These are phyloP conservation scores for Aspergillus pseudoterreus DNA, from an alignment of 2,329 filamentous ascomycete species.

Conservation along the genomic window DNA sequence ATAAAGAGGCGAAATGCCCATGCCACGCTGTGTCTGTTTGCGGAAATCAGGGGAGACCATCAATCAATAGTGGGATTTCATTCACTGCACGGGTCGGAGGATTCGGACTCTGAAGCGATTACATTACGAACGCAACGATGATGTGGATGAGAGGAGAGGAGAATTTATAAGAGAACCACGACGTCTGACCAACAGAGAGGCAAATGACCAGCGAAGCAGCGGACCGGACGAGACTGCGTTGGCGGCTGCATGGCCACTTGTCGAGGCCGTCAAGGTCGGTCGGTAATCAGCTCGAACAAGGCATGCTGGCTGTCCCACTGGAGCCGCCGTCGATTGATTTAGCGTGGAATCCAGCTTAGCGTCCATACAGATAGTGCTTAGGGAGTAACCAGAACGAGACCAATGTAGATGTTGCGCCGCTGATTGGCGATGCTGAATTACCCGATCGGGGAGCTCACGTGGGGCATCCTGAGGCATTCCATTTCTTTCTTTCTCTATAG, in stretches of 20 bases:
- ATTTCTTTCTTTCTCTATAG: too few species aligned
- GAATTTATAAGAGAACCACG: too few species aligned
- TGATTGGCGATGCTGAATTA: too few species aligned
- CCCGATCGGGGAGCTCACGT: too few species aligned
- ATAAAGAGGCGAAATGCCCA: conserved; percentile 5
- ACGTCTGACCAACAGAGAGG: neutral
- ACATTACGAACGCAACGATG: neutral
- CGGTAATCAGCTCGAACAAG: neutral
- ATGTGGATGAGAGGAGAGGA: neutral
- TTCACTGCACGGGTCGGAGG: too few species aligned
- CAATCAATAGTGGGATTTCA: conserved; percentile 15
- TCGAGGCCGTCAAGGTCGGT: neutral
- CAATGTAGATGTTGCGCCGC: too few species aligned
- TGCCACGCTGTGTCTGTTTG: conserved; percentile 7
- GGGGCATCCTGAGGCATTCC: too few species aligned
- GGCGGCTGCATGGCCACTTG: neutral
- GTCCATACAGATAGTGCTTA: too few species aligned
- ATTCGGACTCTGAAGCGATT: neutral
- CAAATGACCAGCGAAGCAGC: conserved; percentile 1
- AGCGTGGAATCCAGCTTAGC: too few species aligned
- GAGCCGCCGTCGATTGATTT: too few species aligned
- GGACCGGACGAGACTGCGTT: neutral
- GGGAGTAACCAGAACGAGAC: too few species aligned
- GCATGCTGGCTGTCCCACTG: too few species aligned
- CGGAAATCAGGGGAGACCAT: conserved; percentile 11